Base-by-base conservation (phyloP, 2,329 filamentous ascomycete genomes). In the Aspergillus texensis region DNA sequence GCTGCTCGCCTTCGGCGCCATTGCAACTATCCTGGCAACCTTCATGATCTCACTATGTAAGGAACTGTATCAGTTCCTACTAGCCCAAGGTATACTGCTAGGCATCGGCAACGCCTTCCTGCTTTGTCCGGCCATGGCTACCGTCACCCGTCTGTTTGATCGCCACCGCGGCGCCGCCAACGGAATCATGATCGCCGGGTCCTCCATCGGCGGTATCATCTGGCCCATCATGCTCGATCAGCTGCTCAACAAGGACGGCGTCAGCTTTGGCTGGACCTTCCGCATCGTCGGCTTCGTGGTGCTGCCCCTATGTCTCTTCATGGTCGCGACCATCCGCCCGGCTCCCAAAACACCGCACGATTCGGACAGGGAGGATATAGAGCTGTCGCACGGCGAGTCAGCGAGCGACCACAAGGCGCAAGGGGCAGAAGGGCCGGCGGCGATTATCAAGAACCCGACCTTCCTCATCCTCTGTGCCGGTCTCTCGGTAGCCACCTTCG, bases 281-380 rank as follows among this genome's bases (percentile, higher is more conserved):
- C 72, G 78, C 8, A 77, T 73, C 12, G 71, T 79, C 6, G 80
- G 75, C 2, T 82, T 81, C 41, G 75, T 75, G 26, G 79, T 81
- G 77, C 62, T 80, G 1, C 77, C 78, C 6, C 67, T 78, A 41
- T 41, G 39, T 41, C 12, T 41, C 39, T 41, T 41, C 14, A 41
- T 41, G 48, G 48, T 41, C 39, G 30, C 24, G 24, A 52, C 30
- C 48, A 32, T 52, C 48, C 48, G 48, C 48, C n/a, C 24, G 24
- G 24, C 39, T 41, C 39, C 39, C 39, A 41, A 41, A 16, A 41
- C 39, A 41, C 39, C 16, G 39, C 39, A 41, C 39, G 16, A 41
- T 41, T 41, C 39, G 39, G 39, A 41, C 39, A 41, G 39, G 39
- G 39, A 41, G 39, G 39, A 16, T 16, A 19, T 41, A 41, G 10